phyloP scores from a whole-genome alignment of 768 basidiomycete species.

The Russula sp. region DNA sequence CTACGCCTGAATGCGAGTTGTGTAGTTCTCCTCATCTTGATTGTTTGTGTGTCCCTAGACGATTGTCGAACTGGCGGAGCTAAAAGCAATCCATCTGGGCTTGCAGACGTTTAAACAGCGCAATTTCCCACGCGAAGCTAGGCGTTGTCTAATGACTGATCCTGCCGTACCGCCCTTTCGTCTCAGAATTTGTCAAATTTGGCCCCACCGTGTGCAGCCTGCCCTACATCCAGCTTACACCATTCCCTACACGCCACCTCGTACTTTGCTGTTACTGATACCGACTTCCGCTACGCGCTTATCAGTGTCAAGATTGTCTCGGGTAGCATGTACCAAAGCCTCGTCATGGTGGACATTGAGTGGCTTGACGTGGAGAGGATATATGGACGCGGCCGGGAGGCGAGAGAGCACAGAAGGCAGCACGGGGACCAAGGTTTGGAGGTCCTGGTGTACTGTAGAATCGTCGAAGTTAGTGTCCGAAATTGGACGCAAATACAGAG shows the following conservation, averaged over 20 bases:
- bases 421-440: constrained; percentile 25
- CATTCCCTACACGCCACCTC: constrained; percentile 76
- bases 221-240: constrained; percentile 71
- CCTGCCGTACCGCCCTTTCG: constrained; percentile 4
- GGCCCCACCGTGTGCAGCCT: constrained; percentile 55
- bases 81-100: constrained; percentile 84
- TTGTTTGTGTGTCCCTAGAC: constrained; percentile 43
- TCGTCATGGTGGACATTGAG: constrained; percentile 72
- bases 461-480: constrained; percentile 20
- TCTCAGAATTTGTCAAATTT: constrained; percentile 61
- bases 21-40: neutral
- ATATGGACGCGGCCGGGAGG: constrained; percentile 34
- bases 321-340: constrained; percentile 50
- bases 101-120: constrained; percentile 63
- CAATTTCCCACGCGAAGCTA: constrained; percentile 63
- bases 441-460: neutral
- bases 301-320: constrained; percentile 56
- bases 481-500: constrained; percentile 21
- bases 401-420: constrained; percentile 28
- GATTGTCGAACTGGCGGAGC: constrained; percentile 74
- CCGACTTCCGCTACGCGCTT: constrained; percentile 75
- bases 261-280: constrained; percentile 79
- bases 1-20: constrained; percentile 57
- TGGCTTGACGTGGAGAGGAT: constrained; percentile 74
- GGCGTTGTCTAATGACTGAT: constrained; percentile 8